These are phyloP conservation scores for Suillus hirtellus DNA, from an alignment of 768 basidiomycete genomes.

Conservation along the genomic window DNA sequence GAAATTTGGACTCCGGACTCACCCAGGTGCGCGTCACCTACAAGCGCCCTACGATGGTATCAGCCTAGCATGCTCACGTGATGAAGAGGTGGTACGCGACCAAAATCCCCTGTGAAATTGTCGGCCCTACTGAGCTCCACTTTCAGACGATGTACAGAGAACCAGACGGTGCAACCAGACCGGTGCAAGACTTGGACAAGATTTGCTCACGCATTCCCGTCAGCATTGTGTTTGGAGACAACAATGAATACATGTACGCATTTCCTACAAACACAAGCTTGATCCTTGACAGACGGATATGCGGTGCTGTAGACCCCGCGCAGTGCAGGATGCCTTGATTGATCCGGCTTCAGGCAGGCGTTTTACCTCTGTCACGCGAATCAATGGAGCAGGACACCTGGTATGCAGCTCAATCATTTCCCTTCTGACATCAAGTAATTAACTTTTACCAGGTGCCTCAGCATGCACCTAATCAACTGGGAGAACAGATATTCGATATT, in stretches of 20 bases:
- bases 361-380: constrained; percentile 26
- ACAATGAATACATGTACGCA: constrained; percentile 56
- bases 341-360: constrained; percentile 24
- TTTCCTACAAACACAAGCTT: neutral
- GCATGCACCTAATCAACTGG: constrained; percentile 26
- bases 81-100: constrained; percentile 59
- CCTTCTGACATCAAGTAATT: neutral
- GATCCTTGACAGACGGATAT: constrained; percentile 2
- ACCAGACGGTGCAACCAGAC: constrained; percentile 51
- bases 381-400: constrained; percentile 34
- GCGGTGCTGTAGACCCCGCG: constrained; percentile 25
- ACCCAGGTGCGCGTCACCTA: constrained; percentile 31
- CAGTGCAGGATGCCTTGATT: constrained; percentile 33
- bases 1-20: constrained; percentile 48
- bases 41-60: constrained; percentile 41
- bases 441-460: constrained; percentile 27
- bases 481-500: constrained; percentile 27
- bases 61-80: constrained; percentile 56
- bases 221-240: constrained; percentile 53
- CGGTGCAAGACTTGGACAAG: constrained; percentile 47
- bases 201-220: constrained; percentile 44
- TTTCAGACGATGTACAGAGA: constrained; percentile 65
- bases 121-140: neutral
- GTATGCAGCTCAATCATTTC: constrained; percentile 19
- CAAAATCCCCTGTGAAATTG: neutral